These are phyloP conservation scores for Euphorbia peplus DNA, from an alignment of 345 rosid genomes.

Conservation along the genomic window DNA sequence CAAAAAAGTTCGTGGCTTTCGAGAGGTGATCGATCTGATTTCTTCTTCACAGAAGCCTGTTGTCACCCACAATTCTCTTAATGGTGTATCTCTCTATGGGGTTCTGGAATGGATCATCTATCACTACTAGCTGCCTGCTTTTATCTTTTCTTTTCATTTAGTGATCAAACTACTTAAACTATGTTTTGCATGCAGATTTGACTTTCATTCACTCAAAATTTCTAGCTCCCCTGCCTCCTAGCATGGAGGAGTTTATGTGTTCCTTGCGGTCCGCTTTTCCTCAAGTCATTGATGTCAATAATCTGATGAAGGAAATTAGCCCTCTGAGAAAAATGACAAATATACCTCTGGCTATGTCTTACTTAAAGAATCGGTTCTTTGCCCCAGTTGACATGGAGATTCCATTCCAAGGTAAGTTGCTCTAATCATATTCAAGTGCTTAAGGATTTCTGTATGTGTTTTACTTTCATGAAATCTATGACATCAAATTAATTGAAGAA, in stretches of 20 bases:
- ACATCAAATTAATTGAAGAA: neutral
- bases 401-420: constrained; percentile 55
- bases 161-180: constrained; percentile 13
- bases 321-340: constrained; percentile 43
- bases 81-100: constrained; percentile 51
- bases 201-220: constrained; percentile 73
- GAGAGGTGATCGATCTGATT: constrained; percentile 88
- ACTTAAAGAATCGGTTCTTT: constrained; percentile 51
- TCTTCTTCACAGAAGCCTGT: constrained; percentile 83
- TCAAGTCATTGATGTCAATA: constrained; percentile 62
- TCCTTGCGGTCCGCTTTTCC: constrained; percentile 59
- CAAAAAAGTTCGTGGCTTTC: constrained; percentile 70
- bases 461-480: neutral
- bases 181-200: constrained; percentile 50
- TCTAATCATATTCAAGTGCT: neutral
- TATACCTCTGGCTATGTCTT: constrained; percentile 48
- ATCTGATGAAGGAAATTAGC: constrained; percentile 56
- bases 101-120: constrained; percentile 10
- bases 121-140: constrained; percentile 2
- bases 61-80: constrained; percentile 71
- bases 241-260: constrained; percentile 51
- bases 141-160: constrained; percentile 7
- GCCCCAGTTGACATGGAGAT: constrained; percentile 65
- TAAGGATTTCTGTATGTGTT: neutral
- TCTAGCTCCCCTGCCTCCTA: constrained; percentile 68